These are phyloP conservation scores for Pleomassaria siparia DNA, from an alignment of 2,329 filamentous ascomycete genomes.

Conservation along the genomic window DNA sequence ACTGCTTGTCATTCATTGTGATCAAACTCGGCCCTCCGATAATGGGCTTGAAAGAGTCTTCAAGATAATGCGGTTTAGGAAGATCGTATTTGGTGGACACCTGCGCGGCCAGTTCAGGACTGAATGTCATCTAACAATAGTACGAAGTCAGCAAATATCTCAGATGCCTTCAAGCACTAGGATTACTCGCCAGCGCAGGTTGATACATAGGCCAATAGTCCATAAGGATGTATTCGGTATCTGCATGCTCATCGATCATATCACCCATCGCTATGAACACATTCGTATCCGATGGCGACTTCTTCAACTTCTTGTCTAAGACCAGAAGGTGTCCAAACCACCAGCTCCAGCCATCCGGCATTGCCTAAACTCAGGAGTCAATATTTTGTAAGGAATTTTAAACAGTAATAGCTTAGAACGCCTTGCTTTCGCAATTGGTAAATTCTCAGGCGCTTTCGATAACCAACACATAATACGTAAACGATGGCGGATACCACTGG, in stretches of 20 bases:
- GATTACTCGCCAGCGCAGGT: constrained; percentile 4
- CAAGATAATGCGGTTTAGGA: neutral
- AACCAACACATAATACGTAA: neutral
- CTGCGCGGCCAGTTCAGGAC: constrained; percentile 4
- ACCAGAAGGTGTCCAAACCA: constrained; percentile 10
- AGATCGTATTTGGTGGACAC: constrained; percentile 8
- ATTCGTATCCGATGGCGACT: constrained; percentile 4
- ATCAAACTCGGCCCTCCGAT: constrained; percentile 12
- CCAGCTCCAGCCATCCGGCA: constrained; percentile 15
- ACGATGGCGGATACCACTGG: neutral
- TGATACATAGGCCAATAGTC: constrained; percentile 10
- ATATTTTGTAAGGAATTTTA: neutral
- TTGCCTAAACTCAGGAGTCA: constrained; percentile 5
- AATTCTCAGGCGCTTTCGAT: constrained; percentile 1
- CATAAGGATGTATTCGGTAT: constrained; percentile 13
- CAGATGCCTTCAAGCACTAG: neutral
- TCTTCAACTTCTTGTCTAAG: neutral
- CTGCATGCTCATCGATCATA: constrained; percentile 2
- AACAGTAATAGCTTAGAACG: constrained; percentile 5
- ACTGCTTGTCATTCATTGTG: constrained; percentile 8
- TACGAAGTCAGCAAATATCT: too few relatives aligned
- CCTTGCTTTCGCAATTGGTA: constrained; percentile 9
- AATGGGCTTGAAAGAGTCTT: constrained; percentile 6
- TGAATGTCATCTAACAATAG: too few relatives aligned
- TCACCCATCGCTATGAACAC: constrained; percentile 5